A percentile compares a stretch with the other conserved stretches of the same genome.
phyloP scores from a whole-genome alignment of 1,139 yeast species.

The Saccharomyces pastorianus region DNA sequence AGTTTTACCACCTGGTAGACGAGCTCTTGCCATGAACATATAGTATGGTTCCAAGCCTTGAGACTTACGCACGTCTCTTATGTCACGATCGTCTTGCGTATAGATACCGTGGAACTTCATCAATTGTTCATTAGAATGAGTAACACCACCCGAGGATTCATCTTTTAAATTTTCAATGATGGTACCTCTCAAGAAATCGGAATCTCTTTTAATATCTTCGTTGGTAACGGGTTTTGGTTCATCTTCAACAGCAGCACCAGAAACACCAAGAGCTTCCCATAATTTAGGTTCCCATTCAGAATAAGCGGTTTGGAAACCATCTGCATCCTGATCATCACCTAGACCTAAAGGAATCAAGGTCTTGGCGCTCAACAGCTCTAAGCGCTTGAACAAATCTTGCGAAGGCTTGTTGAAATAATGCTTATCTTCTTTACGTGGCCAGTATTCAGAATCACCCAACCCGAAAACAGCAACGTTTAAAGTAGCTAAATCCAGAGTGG shows the following conservation, averaged over 20 bases:
- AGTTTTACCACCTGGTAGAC: slow-evolving; percentile 90
- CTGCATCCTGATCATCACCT: slow-evolving; percentile 97
- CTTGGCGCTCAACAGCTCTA: slow-evolving; percentile 64
- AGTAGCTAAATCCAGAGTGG: slow-evolving; percentile 64
- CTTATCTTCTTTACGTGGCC: slow-evolving; percentile 96
- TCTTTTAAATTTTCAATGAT: slow-evolving; percentile 82
- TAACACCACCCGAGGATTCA: slow-evolving; percentile 80
- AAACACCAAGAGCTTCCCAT: slow-evolving; percentile 89
- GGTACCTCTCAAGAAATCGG: slow-evolving; percentile 86
- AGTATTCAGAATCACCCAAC: slow-evolving; percentile 87
- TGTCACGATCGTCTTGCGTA: slow-evolving; percentile 97
- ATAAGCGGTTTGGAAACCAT: slow-evolving; percentile 86
- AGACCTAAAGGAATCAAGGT: slow-evolving; percentile 69
- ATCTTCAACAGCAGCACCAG: slow-evolving; percentile 72
- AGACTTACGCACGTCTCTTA: slow-evolving; percentile 84
- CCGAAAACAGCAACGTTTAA: slow-evolving; percentile 76
- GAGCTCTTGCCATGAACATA: slow-evolving; percentile 91
- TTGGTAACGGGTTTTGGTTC: slow-evolving; percentile 95
- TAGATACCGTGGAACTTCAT: slow-evolving; percentile 97
- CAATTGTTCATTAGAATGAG: slow-evolving; percentile 88
- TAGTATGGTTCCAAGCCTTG: slow-evolving; percentile 94
- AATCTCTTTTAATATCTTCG: slow-evolving; percentile 87
- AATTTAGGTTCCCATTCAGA: slow-evolving; percentile 76
- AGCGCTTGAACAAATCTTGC: slow-evolving; percentile 57
- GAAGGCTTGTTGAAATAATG: slow-evolving; percentile 93